Percentiles rank a stretch among this genome's conserved stretches.
phyloP scores from a whole-genome alignment of 768 basidiomycete genomes.

The Lentinula boryana region DNA sequence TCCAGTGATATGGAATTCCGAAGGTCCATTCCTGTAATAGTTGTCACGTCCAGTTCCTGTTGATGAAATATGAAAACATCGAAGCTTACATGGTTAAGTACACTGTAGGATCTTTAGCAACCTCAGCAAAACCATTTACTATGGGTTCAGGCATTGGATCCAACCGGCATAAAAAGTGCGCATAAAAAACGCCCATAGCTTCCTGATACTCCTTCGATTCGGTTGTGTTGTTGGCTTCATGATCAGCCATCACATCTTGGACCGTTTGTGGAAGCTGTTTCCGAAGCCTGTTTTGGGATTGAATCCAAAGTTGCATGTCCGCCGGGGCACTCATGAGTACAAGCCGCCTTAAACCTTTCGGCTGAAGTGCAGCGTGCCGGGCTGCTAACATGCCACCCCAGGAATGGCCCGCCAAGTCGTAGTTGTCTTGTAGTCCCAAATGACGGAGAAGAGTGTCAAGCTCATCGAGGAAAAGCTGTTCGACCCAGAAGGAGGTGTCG shows the following conservation, averaged over 20 bases:
- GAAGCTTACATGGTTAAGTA: conserved; percentile 25
- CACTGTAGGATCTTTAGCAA: conserved; percentile 29
- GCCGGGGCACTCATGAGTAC: conserved; percentile 21
- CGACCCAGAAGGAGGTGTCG: conserved; percentile 32
- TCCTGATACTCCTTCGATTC: conserved; percentile 24
- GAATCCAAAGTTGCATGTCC: conserved; percentile 21
- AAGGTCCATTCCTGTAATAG: conserved; percentile 20
- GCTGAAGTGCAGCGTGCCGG: conserved; percentile 15
- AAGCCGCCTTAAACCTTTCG: conserved; percentile 25
- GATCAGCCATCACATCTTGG: conserved; percentile 20
- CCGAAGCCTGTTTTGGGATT: conserved; percentile 17
- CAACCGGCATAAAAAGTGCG: conserved; percentile 18
- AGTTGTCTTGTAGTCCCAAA: conserved; percentile 29
- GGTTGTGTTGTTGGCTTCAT: conserved; percentile 23
- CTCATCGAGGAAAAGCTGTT: conserved; percentile 33
- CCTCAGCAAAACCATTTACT: conserved; percentile 13
- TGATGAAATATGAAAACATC: neutral
- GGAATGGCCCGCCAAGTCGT: conserved; percentile 33
- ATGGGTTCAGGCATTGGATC: conserved; percentile 22
- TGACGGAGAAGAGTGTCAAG: conserved; percentile 29
- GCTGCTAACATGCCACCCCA: conserved; percentile 43
- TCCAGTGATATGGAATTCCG: conserved; percentile 21
- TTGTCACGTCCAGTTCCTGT: too few species aligned
- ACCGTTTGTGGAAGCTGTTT: conserved; percentile 23
- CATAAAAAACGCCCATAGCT: conserved; percentile 20